These are phyloP conservation scores for Serendipita sp. DNA, from an alignment of 768 basidiomycete genomes.

Conservation along the genomic window DNA sequence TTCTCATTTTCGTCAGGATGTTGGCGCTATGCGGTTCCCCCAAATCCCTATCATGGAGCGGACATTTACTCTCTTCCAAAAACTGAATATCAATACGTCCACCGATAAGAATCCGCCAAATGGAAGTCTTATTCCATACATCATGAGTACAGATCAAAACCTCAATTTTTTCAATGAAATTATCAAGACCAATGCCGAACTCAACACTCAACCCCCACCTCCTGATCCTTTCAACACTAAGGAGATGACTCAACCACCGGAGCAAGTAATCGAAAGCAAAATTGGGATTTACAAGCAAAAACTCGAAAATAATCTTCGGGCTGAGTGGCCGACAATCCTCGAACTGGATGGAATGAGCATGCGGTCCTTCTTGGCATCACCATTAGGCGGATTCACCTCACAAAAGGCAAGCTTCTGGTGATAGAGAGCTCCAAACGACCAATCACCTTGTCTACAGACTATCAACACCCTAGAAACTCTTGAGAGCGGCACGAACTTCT, in stretches of 20 bases:
- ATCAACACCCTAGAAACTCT: constrained; percentile 6
- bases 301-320: background rate
- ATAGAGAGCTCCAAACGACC: background rate
- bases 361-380: background rate
- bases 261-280: background rate
- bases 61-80: constrained; percentile 7
- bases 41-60: constrained; percentile 8
- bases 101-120: background rate
- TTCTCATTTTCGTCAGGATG: constrained; percentile 3
- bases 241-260: background rate
- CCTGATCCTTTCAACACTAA: background rate
- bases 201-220: background rate
- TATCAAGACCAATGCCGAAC: background rate
- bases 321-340: background rate
- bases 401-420: background rate
- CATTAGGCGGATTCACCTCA: background rate
- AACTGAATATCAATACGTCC: background rate
- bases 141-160: background rate
- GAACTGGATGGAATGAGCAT: background rate
- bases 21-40: constrained; percentile 11
- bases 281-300: background rate
- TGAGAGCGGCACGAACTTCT: constrained; percentile 3
- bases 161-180: constrained; percentile 1
- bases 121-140: background rate
- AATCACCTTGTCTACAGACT: background rate